Conservation (phyloP, 2,329 filamentous ascomycete genomes). For the Fusarium sp. region DNA sequence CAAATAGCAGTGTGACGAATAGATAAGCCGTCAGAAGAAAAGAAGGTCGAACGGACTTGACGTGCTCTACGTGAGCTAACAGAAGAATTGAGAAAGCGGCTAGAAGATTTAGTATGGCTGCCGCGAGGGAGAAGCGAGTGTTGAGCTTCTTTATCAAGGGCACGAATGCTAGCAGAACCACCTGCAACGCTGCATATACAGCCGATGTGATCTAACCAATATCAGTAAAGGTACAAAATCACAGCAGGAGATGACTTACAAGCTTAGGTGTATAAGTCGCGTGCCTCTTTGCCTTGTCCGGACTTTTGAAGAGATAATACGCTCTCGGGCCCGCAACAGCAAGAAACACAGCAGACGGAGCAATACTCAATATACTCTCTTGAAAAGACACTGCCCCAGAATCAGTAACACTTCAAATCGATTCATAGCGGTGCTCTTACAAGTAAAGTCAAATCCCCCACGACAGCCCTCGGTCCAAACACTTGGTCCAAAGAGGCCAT, state of each 20-base stretch:
- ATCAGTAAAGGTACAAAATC: neutral
- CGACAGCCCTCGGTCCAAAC: constrained; percentile 46
- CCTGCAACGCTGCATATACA: constrained; percentile 41
- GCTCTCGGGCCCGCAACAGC: constrained; percentile 37
- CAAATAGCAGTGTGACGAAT: constrained; percentile 48
- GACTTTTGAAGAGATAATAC: constrained; percentile 39
- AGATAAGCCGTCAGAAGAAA: constrained; percentile 48
- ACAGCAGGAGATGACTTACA: constrained; percentile 4
- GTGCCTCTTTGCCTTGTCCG: constrained; percentile 41
- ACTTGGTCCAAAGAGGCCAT: constrained; percentile 47
- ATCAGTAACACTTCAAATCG: neutral
- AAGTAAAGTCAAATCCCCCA: constrained; percentile 49
- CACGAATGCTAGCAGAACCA: constrained; percentile 44
- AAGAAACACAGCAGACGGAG: constrained; percentile 44
- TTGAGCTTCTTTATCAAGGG: constrained; percentile 41
- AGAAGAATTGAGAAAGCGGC: constrained; percentile 45
- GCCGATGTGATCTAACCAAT: constrained; percentile 35
- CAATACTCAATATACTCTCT: constrained; percentile 44
- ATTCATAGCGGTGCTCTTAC: constrained; percentile 20
- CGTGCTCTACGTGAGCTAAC: constrained; percentile 47
- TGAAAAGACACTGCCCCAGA: constrained; percentile 44
- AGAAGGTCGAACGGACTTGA: constrained; percentile 50
- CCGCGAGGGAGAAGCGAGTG: constrained; percentile 46
- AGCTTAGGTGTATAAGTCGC: constrained; percentile 46
- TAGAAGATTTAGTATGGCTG: constrained; percentile 45